A percentile compares a stretch with the other conserved stretches of the same genome.
Conservation (phyloP, 345 rosid genomes). For the Populus simonii region DNA sequence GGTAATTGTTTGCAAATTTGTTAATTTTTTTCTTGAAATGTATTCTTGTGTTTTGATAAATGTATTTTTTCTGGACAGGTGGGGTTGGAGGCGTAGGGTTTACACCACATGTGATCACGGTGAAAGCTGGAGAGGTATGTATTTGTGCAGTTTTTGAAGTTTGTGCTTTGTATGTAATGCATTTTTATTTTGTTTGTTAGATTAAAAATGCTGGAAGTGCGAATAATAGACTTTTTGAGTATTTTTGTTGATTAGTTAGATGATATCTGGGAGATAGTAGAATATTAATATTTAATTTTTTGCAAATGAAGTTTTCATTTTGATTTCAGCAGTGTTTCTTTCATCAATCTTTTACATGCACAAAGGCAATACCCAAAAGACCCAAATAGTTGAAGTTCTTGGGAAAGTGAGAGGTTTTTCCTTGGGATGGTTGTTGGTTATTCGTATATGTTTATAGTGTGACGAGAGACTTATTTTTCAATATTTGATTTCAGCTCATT, state of each 20-base stretch:
- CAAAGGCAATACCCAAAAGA: neutral
- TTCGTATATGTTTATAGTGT: neutral
- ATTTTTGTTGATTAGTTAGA: neutral
- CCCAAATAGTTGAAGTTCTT: neutral
- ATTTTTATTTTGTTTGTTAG: neutral
- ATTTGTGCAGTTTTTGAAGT: neutral
- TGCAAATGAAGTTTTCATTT: neutral
- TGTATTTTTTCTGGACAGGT: constrained; percentile 36
- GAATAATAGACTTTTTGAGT: neutral
- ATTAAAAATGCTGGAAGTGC: neutral
- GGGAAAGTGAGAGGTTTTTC: no score
- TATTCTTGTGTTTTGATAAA: neutral
- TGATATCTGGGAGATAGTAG: neutral
- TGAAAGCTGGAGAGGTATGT: constrained; percentile 83
- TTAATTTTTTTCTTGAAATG: neutral
- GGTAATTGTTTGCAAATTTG: constrained; percentile 37
- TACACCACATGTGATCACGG: constrained; percentile 91
- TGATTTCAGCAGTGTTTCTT: neutral
- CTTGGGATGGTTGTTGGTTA: neutral
- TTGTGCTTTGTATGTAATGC: neutral
- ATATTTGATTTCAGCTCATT: neutral
- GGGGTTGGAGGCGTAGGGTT: constrained; percentile 81
- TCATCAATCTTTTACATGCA: neutral
- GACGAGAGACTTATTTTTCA: neutral
- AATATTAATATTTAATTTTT: neutral